phyloP scores from a whole-genome alignment of 164 flowering plant genomes.

The Umbilicus rupestris region DNA sequence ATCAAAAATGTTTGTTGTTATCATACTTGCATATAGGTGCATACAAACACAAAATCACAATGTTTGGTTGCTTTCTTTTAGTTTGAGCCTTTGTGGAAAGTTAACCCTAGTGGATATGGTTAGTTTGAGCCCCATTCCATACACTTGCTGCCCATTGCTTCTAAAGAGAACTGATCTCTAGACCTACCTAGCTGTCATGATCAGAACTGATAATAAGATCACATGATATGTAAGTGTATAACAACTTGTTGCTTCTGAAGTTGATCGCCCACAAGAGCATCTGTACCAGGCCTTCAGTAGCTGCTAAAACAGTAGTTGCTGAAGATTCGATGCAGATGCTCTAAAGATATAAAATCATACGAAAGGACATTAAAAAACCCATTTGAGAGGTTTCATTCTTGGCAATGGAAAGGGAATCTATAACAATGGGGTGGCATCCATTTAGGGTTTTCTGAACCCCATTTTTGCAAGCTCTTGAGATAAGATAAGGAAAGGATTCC shows the following conservation, averaged over 20 bases:
- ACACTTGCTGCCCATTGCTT: not conserved
- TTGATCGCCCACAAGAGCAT: no score
- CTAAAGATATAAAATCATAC: no score
- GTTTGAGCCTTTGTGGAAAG: slow-evolving; percentile 30
- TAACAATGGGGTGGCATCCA: no score
- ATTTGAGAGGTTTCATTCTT: no score
- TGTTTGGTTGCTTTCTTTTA: slow-evolving; percentile 36
- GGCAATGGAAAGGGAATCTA: no score
- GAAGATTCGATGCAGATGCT: no score
- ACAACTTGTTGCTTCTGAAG: no score
- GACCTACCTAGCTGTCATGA: not conserved
- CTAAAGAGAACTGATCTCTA: not conserved
- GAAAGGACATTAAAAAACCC: no score
- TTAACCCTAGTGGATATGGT: slow-evolving; percentile 24
- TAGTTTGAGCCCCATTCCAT: slow-evolving; percentile 13
- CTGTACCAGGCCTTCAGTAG: no score
- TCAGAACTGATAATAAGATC: not conserved
- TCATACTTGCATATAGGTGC: slow-evolving; percentile 10
- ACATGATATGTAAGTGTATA: no score
- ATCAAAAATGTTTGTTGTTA: not conserved
- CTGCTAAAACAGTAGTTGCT: no score
- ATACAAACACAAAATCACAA: not conserved
- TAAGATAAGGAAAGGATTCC: not conserved
- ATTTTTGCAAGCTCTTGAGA: not conserved
- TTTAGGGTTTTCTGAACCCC: not conserved